These are phyloP conservation scores for Pezicula radicicola DNA, from an alignment of 2,329 filamentous ascomycete species.

Conservation along the genomic window DNA sequence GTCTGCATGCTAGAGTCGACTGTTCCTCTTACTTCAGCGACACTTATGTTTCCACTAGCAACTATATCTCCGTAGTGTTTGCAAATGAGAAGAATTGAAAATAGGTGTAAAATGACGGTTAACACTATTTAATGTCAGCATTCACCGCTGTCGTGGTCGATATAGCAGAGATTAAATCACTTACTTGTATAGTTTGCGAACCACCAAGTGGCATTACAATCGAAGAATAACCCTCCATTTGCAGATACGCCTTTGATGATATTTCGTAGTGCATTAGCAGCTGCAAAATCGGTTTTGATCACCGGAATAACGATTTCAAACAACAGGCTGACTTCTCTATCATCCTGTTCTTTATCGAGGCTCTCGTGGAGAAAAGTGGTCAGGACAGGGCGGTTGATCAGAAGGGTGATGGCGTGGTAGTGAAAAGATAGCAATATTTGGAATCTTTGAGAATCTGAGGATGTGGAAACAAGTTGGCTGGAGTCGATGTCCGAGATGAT, in stretches of 20 bases:
- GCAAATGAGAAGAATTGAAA: conserved; percentile 24
- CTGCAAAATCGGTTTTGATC: not conserved
- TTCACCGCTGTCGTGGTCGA: not conserved
- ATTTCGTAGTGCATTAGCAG: not conserved
- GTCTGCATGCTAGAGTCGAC: conserved; percentile 7
- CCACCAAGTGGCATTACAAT: conserved; percentile 28
- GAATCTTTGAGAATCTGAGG: conserved; percentile 8
- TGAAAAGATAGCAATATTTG: conserved; percentile 12
- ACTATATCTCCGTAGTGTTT: conserved; percentile 3
- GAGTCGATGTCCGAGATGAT: not conserved
- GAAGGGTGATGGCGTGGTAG: conserved; percentile 12
- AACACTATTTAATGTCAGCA: conserved; percentile 14
- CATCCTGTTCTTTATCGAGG: not conserved
- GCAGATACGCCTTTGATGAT: conserved; percentile 15
- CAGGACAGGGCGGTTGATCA: conserved; percentile 9
- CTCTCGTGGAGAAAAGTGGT: conserved; percentile 1
- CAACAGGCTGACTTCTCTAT: not conserved
- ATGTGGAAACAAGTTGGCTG: not conserved
- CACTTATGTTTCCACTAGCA: not conserved
- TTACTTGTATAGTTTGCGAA: conserved; percentile 29
- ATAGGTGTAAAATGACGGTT: conserved; percentile 25
- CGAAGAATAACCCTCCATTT: conserved; percentile 18
- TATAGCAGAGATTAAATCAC: conserved; percentile 2
- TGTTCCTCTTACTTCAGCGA: not conserved
- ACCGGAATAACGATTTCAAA: not conserved